Conservation (phyloP, 2,329 filamentous ascomycete species). For the Taxawa tesnikishii region DNA sequence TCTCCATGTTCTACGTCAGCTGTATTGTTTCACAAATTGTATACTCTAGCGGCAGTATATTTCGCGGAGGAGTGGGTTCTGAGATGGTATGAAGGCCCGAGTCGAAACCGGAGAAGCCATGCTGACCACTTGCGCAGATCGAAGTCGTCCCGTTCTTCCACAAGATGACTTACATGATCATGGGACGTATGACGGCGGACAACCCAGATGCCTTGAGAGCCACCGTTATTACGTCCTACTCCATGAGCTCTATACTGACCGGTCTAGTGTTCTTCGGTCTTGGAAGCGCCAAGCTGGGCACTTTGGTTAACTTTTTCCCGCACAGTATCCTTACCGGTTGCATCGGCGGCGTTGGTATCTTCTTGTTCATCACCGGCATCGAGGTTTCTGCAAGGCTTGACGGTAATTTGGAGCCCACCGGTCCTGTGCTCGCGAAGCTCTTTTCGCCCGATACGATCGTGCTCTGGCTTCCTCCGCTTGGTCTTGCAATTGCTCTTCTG, state of each 20-base stretch:
- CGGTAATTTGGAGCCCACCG: conserved; percentile 70
- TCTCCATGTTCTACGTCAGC: conserved; percentile 98
- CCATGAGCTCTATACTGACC: conserved; percentile 80
- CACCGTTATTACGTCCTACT: conserved; percentile 86
- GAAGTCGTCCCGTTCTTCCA: conserved; percentile 98
- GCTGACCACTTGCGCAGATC: conserved; percentile 44
- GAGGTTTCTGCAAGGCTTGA: conserved; percentile 86
- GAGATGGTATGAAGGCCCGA: conserved; percentile 80
- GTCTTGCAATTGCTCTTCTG: conserved; percentile 64
- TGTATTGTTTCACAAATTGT: conserved; percentile 88
- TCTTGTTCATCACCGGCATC: conserved; percentile 79
- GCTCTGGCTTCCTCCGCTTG: conserved; percentile 73
- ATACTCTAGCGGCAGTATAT: conserved; percentile 80
- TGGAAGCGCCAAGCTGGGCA: conserved; percentile 76
- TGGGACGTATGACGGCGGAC: conserved; percentile 62
- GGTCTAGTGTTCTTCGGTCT: conserved; percentile 86
- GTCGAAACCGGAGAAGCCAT: too few species aligned
- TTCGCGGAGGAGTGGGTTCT: conserved; percentile 82
- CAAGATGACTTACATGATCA: conserved; percentile 89
- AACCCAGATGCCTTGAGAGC: conserved; percentile 79
- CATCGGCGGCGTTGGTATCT: conserved; percentile 94
- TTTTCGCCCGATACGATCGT: conserved; percentile 60
- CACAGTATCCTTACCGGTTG: conserved; percentile 93
- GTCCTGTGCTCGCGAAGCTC: conserved; percentile 63
- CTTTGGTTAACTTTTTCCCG: conserved; percentile 92